These are phyloP conservation scores for Plenodomus tracheiphilus DNA, from an alignment of 2,329 filamentous ascomycete species.

Conservation along the genomic window DNA sequence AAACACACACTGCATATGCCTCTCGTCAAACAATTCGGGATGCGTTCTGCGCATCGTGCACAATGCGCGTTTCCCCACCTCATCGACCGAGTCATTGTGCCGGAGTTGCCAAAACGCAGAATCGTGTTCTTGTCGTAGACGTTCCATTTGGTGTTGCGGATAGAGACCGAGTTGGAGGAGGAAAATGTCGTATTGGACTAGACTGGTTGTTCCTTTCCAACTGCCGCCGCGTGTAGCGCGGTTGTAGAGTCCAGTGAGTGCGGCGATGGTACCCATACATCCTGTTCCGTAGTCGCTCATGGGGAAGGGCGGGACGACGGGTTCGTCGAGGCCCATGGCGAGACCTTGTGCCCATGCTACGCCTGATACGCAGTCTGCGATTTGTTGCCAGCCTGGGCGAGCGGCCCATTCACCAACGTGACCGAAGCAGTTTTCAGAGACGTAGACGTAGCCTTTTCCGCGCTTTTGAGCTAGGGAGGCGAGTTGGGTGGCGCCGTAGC, in stretches of 20 bases:
- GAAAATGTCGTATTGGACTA: slow-evolving; percentile 70
- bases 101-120: slow-evolving; percentile 60
- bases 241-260: slow-evolving; percentile 65
- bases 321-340: slow-evolving; percentile 64
- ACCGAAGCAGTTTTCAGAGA: slow-evolving; percentile 74
- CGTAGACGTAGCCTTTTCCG: slow-evolving; percentile 67
- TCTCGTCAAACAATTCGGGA: slow-evolving; percentile 58
- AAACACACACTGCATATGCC: slow-evolving; percentile 55
- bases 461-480: slow-evolving; percentile 57
- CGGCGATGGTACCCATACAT: slow-evolving; percentile 70
- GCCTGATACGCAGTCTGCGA: slow-evolving; percentile 67
- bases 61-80: slow-evolving; percentile 64
- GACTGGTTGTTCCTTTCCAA: slow-evolving; percentile 65
- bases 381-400: slow-evolving; percentile 72
- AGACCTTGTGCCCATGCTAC: slow-evolving; percentile 65
- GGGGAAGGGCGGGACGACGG: slow-evolving; percentile 66
- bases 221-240: slow-evolving; percentile 66
- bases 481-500: slow-evolving; percentile 63
- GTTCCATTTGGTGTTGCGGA: no score
- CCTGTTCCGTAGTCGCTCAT: slow-evolving; percentile 70
- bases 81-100: slow-evolving; percentile 67
- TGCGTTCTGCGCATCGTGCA: slow-evolving; percentile 57
- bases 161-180: slow-evolving; percentile 63
- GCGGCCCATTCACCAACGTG: slow-evolving; percentile 65
- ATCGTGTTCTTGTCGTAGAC: slow-evolving; percentile 57